Percentiles rank a stretch among this genome's conserved stretches.
phyloP scores from a whole-genome alignment of 495 filamentous ascomycete species.

The Cercophora scortea region DNA sequence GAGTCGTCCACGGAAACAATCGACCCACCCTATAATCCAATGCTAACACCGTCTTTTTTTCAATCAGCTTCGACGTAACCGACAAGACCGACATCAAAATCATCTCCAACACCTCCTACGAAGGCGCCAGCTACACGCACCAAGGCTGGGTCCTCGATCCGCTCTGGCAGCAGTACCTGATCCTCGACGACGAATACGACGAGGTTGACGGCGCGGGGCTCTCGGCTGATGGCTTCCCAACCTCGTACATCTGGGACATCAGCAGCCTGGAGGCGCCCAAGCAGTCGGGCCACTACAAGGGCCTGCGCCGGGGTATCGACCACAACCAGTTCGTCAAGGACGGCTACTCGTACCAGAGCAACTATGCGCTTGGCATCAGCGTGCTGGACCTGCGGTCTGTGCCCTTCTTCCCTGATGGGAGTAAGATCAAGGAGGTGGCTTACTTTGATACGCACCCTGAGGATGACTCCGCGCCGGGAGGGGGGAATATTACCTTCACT shows the following conservation, averaged over 20 bases:
- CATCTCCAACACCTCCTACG: conserved; percentile 46
- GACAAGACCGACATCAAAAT: conserved; percentile 38
- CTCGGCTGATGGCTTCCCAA: conserved; percentile 32
- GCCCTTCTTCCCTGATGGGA: conserved; percentile 23
- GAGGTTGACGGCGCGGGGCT: conserved; percentile 36
- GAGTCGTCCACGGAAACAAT: background rate
- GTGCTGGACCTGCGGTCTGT: conserved; percentile 42
- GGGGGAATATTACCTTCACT: conserved; percentile 35
- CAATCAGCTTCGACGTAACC: conserved; percentile 43
- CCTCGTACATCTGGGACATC: conserved; percentile 49
- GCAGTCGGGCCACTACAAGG: conserved; percentile 45
- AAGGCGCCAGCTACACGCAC: conserved; percentile 41
- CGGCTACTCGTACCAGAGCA: conserved; percentile 42
- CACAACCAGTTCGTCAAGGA: conserved; percentile 49
- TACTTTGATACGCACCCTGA: conserved; percentile 50
- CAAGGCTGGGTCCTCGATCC: conserved; percentile 48
- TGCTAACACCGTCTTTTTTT: background rate
- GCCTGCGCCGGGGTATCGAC: conserved; percentile 36
- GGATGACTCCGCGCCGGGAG: conserved; percentile 37
- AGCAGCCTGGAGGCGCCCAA: conserved; percentile 36
- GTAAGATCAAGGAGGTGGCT: conserved; percentile 37
- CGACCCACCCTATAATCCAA: background rate
- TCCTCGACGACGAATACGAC: conserved; percentile 52
- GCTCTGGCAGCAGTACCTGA: conserved; percentile 33
- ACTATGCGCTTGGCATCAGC: conserved; percentile 45